Evolutionary conservation across 805 yeast species (phyloP), one percentile per base, ranked within the genome.

Genomic region (Komagataella kurtzmanii): DNA sequence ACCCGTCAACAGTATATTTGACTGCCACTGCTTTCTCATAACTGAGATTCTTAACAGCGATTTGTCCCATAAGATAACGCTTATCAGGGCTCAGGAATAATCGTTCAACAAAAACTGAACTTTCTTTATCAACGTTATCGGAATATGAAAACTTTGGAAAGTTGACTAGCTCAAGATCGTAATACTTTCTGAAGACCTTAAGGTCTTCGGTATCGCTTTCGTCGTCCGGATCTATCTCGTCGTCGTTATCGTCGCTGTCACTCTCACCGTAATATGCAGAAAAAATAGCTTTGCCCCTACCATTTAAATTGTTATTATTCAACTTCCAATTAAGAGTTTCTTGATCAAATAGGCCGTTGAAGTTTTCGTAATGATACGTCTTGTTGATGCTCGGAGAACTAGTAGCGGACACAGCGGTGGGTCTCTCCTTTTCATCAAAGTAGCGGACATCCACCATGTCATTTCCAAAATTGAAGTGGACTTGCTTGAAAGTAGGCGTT

Each of bases 41-140:
- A 8, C 83, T 72, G 3, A 87, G 51, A 67, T 90, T 91, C 59
- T 79, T 77, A 24, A 86, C 97, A 2, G 91, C 86, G 48, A 90
- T 71, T 51, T 81, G 81, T 1, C 97, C 97, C 50, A 78, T 63
- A 14, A 90, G 67, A 52, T 69, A 71, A 53, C 74, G 73, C 56
- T 77, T 76, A 56, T 83, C 87, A 7, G 74, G 65, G 44, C 81
- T 73, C 24, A 88, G 67, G 57, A 78, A 77, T 3, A 83, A 64
- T 49, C 79, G 69, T 56, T 88, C 96, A 52, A 88, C 66, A 57
- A 81, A 85, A 0, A 87, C 84, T 1, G 69, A 65, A 7, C 67
- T 63, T 12, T 63, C 64, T 12, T 61, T 60, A 54, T 77, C 72
- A 40, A 72, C 70, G 30, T 68, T 67, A 54, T 75, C 74, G 49